Percentiles rank a stretch among this genome's conserved stretches.
These are phyloP conservation scores for Boletus smithii DNA, from an alignment of 1,284 basidiomycete species.

Conservation along the genomic window DNA sequence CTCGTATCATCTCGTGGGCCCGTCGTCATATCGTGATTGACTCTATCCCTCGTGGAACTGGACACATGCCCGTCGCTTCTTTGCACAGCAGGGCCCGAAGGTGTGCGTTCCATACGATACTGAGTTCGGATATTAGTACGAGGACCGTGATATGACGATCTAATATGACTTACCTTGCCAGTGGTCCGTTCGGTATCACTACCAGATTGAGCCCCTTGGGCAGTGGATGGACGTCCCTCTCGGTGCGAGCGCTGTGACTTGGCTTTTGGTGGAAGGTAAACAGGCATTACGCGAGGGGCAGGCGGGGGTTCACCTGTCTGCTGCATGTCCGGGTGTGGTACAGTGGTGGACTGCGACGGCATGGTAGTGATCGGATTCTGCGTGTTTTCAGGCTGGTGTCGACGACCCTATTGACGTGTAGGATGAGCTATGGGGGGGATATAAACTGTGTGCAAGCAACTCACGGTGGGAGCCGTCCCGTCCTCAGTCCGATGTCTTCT, in stretches of 20 bases:
- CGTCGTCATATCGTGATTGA: conserved; percentile 23
- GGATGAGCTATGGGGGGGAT: conserved; percentile 10
- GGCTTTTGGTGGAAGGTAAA: conserved; percentile 36
- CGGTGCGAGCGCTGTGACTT: conserved; percentile 34
- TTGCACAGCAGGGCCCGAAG: conserved; percentile 32
- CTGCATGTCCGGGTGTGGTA: conserved; percentile 23
- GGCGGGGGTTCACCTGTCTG: conserved; percentile 35
- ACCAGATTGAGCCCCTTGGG: conserved; percentile 34
- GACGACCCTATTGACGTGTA: conserved; percentile 27
- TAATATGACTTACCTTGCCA: conserved; percentile 27
- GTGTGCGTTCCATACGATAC: conserved; percentile 35
- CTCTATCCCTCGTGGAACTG: conserved; percentile 29
- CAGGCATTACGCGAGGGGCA: conserved; percentile 37
- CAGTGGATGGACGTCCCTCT: conserved; percentile 25
- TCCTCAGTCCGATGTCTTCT: conserved; percentile 35
- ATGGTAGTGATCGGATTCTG: conserved; percentile 29
- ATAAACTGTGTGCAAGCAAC: conserved; percentile 18
- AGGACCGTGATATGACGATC: conserved; percentile 8
- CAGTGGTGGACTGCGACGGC: conserved; percentile 16
- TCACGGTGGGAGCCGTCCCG: conserved; percentile 27
- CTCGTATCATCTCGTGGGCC: conserved; percentile 29
- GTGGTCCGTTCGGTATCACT: conserved; percentile 31
- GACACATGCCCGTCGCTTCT: conserved; percentile 29
- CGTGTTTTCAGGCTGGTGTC: conserved; percentile 29
- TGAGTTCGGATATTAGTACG: conserved; percentile 22